Evolutionary conservation across 129 eudicot species (phyloP).

Genomic region (Chrysanthemum makinoi): DNA sequence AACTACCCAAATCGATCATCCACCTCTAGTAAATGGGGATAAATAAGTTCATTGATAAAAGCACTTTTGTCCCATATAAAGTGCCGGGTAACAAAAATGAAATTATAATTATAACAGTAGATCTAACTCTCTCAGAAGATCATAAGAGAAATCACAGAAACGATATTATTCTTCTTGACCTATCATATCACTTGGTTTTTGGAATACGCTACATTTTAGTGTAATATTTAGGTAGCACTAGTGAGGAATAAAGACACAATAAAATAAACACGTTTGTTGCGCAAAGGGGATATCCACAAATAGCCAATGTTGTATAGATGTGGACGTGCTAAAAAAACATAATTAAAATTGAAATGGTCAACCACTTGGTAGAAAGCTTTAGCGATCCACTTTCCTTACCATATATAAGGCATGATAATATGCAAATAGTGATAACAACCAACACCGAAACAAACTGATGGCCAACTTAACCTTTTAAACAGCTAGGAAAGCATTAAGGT

Average conservation of each 20-base stretch:
- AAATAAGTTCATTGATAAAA: too few species aligned
- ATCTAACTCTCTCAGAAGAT: too few species aligned
- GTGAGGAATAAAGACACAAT: not conserved
- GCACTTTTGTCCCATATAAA: too few species aligned
- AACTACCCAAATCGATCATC: too few species aligned
- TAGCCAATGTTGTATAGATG: slow-evolving; percentile 26
- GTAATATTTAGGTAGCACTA: too few species aligned
- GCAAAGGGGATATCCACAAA: slow-evolving; percentile 13
- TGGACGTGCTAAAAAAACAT: slow-evolving; percentile 26
- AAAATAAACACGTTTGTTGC: slow-evolving; percentile 15
- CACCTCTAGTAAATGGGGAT: too few species aligned
- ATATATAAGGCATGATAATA: slow-evolving; percentile 11
- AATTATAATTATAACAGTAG: too few species aligned
- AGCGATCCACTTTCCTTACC: slow-evolving; percentile 33
- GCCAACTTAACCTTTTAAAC: slow-evolving; percentile 26
- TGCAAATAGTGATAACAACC: slow-evolving; percentile 24
- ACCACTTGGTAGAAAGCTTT: slow-evolving; percentile 41
- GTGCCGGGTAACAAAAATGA: too few species aligned
- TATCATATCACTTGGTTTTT: not conserved
- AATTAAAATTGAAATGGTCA: slow-evolving; percentile 29
- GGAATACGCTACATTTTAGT: not conserved
- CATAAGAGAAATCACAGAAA: too few species aligned
- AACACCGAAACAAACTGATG: slow-evolving; percentile 7
- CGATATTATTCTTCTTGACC: too few species aligned
- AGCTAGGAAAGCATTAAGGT: slow-evolving; percentile 20